Percentiles rank a stretch among this genome's conserved stretches.
Conservation (phyloP, 148 eudicot genomes). For the Fagopyrum esculentum region DNA sequence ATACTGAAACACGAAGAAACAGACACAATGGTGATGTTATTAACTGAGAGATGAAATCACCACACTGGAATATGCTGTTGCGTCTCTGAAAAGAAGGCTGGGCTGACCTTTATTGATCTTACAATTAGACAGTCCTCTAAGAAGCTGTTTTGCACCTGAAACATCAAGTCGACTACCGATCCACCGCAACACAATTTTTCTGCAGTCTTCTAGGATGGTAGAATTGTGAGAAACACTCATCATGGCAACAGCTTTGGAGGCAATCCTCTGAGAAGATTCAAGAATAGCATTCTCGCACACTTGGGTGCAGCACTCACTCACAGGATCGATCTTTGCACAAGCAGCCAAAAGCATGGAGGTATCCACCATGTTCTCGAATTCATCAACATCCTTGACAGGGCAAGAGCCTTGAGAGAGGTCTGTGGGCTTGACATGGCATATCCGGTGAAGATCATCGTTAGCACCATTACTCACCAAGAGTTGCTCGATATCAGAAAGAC, state of each 20-base stretch:
- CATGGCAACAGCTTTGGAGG: conserved; percentile 45
- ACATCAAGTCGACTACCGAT: conserved; percentile 75
- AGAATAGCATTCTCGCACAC: conserved; percentile 76
- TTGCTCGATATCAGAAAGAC: conserved; percentile 77
- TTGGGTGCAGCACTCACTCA: conserved; percentile 84
- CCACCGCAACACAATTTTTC: conserved; percentile 69
- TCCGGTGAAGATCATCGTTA: conserved; percentile 44
- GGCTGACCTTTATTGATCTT: conserved; percentile 69
- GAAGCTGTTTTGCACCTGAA: conserved; percentile 63
- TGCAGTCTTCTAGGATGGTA: conserved; percentile 53
- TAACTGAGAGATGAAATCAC: background rate
- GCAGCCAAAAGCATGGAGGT: conserved; percentile 51
- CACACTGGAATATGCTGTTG: background rate
- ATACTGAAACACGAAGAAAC: conserved; percentile 43
- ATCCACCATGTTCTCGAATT: conserved; percentile 65
- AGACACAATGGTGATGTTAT: background rate
- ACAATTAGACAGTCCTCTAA: conserved; percentile 90
- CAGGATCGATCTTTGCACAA: conserved; percentile 72
- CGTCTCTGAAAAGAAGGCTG: background rate
- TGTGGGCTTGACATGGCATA: conserved; percentile 63
- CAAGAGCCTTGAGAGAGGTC: conserved; percentile 84
- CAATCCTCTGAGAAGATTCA: conserved; percentile 75
- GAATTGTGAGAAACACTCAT: conserved; percentile 45
- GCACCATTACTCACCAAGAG: conserved; percentile 77
- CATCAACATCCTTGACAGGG: conserved; percentile 68